A percentile compares a stretch with the other conserved stretches of the same genome.
These are phyloP conservation scores for Globisporangium lucens DNA, from an alignment of 352 stramenopile species.

Conservation along the genomic window DNA sequence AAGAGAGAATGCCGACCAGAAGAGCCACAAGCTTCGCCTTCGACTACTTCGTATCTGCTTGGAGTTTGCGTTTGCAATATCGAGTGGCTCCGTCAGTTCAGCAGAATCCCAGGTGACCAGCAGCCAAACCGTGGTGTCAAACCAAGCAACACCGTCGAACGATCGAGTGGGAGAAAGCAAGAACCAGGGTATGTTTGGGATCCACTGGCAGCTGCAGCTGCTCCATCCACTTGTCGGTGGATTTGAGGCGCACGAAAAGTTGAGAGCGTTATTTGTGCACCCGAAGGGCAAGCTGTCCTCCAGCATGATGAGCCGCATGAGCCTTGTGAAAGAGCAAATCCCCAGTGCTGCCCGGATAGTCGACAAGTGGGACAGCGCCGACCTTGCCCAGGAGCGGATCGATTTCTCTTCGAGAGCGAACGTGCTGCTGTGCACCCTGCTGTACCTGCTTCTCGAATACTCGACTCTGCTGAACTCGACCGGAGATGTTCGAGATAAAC, in stretches of 20 bases:
- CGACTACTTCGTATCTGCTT: conserved; percentile 45
- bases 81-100: conserved; percentile 8
- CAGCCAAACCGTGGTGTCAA: conserved; percentile 10
- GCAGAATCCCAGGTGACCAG: conserved; percentile 18
- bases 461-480: background rate
- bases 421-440: conserved; percentile 30
- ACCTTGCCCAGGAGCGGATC: conserved; percentile 15
- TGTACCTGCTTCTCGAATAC: conserved; percentile 47
- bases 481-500: background rate
- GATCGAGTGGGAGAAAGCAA: conserved; percentile 1
- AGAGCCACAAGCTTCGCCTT: conserved; percentile 30
- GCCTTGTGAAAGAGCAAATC: conserved; percentile 11
- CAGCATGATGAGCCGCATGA: conserved; percentile 18
- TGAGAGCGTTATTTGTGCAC: conserved; percentile 36
- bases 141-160: conserved; percentile 2
- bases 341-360: conserved; percentile 21
- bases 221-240: conserved; percentile 32
- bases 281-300: conserved; percentile 44
- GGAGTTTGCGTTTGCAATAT: conserved; percentile 52
- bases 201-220: conserved; percentile 49
- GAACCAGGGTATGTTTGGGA: conserved; percentile 24
- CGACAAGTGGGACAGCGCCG: conserved; percentile 23
- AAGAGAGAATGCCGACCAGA: conserved; percentile 8
- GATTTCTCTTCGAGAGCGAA: conserved; percentile 40
- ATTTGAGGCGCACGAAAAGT: conserved; percentile 19